Evolutionary conservation across 805 yeast species (phyloP).

Genomic region (Starmerella powellii): DNA sequence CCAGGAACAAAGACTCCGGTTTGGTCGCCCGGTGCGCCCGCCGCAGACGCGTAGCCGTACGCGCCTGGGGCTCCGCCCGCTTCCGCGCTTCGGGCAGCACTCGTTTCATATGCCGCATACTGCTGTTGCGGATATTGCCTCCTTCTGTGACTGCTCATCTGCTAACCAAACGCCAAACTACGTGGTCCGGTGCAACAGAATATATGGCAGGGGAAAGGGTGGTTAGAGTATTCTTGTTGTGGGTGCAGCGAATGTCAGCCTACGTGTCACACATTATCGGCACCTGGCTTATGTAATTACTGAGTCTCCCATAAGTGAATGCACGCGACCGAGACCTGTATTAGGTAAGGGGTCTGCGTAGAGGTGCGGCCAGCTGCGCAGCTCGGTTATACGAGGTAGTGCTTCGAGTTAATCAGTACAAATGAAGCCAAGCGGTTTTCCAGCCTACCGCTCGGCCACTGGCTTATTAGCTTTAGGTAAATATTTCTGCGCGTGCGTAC

Average conservation of each 20-base stretch:
- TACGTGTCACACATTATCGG: no score
- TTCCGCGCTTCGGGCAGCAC: conserved; percentile 23
- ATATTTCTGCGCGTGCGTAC: no score
- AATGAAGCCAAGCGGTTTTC: no score
- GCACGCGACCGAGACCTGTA: no score
- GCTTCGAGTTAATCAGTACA: no score
- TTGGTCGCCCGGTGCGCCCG: not conserved
- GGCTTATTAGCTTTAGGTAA: no score
- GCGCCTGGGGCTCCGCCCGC: conserved; percentile 12
- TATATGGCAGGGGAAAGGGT: not conserved
- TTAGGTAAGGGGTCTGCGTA: not conserved
- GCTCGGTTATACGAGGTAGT: no score
- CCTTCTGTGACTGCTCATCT: conserved; percentile 28
- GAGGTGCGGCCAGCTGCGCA: no score
- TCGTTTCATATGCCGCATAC: conserved; percentile 29
- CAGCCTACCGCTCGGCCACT: no score
- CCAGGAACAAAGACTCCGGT: conserved; percentile 13
- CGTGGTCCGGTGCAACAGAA: not conserved
- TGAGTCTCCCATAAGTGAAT: not conserved
- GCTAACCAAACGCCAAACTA: conserved; percentile 1
- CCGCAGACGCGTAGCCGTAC: conserved; percentile 19
- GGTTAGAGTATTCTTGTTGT: not conserved
- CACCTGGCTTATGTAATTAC: no score
- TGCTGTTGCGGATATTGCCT: conserved; percentile 42
- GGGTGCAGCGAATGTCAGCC: not conserved